Percentiles rank a stretch among this genome's conserved stretches.
Evolutionary conservation across 2,329 filamentous ascomycete species (phyloP).

Genomic region (Tolypocladium tropicale): DNA sequence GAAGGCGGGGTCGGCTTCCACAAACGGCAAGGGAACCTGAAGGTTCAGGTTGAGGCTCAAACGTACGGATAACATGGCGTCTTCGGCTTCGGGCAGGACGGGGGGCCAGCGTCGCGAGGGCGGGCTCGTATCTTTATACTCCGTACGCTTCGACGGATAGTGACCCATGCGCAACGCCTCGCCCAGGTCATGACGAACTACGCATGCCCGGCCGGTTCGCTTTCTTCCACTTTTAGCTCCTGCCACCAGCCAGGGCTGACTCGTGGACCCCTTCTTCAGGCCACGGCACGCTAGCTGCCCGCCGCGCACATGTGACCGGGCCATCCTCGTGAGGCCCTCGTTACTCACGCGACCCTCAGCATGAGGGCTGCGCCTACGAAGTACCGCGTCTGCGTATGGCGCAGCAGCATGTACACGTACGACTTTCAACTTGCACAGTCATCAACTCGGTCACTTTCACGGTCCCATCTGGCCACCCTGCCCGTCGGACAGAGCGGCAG

Average conservation of each 20-base stretch:
- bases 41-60: neutral
- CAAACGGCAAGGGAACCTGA: neutral
- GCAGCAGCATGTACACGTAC: neutral
- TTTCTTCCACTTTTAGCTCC: neutral
- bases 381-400: neutral
- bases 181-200: neutral
- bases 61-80: neutral
- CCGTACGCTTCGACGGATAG: too few relatives aligned
- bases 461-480: neutral
- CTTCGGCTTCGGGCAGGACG: neutral
- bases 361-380: neutral
- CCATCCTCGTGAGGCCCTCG: neutral
- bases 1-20: neutral
- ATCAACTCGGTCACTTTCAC: neutral
- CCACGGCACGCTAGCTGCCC: neutral
- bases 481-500: neutral
- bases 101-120: neutral
- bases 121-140: neutral
- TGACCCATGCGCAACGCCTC: neutral
- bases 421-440: neutral
- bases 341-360: slow-evolving; percentile 1
- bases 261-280: neutral
- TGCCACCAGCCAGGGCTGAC: neutral
- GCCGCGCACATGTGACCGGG: neutral
- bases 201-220: neutral